Conservation (phyloP, 2,329 filamentous ascomycete genomes). For the Alternaria incomplexa region DNA sequence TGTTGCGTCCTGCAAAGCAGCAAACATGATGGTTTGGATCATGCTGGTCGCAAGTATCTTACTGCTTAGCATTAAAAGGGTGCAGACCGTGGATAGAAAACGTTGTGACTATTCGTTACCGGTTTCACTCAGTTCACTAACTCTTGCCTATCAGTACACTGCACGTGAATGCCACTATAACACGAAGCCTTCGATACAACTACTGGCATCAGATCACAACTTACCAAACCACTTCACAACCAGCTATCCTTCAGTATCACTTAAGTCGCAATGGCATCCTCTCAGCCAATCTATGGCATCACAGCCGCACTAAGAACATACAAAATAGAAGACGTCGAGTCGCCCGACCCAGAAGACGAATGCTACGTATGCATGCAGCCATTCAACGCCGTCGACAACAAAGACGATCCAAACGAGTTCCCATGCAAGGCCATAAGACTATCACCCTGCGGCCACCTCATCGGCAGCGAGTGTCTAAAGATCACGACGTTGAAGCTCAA, state of each 20-base stretch:
- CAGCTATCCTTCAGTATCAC: fast-evolving
- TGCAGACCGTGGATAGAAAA: background rate
- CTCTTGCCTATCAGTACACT: background rate
- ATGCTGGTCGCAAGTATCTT: background rate
- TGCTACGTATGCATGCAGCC: background rate
- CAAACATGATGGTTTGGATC: background rate
- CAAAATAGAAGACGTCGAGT: background rate
- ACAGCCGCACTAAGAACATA: background rate
- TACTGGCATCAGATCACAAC: background rate
- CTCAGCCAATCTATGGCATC: background rate
- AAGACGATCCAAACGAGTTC: background rate
- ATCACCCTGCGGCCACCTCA: background rate
- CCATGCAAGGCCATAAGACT: background rate
- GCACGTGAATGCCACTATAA: background rate
- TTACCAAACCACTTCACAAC: background rate
- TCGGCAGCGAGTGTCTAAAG: background rate
- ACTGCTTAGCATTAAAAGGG: background rate
- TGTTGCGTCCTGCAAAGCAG: constrained; percentile 4
- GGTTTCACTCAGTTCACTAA: background rate
- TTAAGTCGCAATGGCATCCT: background rate
- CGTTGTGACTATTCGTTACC: background rate
- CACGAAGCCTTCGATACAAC: background rate
- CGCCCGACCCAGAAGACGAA: background rate
- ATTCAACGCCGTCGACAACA: background rate
- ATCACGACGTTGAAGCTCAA: background rate